Evolutionary conservation across 208 protist species (phyloP).

Genomic region (Tetramitus jugosus): DNA sequence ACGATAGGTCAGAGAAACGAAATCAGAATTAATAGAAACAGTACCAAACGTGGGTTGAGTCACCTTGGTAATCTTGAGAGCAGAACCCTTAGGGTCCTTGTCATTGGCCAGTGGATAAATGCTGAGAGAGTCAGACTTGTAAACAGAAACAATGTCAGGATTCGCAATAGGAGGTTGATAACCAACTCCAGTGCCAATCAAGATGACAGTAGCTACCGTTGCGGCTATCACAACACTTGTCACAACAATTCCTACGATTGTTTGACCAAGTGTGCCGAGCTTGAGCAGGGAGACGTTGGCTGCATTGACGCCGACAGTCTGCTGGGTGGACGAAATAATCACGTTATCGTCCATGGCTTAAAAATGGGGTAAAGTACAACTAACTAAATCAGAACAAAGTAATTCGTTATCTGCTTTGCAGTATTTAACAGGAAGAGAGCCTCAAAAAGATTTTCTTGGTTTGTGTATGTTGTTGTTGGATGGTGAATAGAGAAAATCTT

Average conservation of each 20-base stretch:
- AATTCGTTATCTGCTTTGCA: too few species aligned
- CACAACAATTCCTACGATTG: neutral
- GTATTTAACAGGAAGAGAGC: too few species aligned
- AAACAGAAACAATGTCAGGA: neutral
- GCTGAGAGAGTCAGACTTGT: neutral
- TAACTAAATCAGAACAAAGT: too few species aligned
- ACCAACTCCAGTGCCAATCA: neutral
- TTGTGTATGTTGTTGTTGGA: too few species aligned
- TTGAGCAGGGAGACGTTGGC: neutral
- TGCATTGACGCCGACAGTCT: too few species aligned
- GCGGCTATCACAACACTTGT: neutral
- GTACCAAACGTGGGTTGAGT: neutral
- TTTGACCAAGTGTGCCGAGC: neutral
- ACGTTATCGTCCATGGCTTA: too few species aligned
- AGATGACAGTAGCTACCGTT: neutral
- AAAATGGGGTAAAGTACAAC: too few species aligned
- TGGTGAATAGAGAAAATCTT: too few species aligned
- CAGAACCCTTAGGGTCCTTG: neutral
- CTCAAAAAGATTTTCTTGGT: too few species aligned
- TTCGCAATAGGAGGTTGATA: neutral
- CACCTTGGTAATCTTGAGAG: neutral
- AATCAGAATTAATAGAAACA: neutral
- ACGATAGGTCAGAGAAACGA: too few species aligned
- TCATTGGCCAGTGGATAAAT: conserved; percentile 5
- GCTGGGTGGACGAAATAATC: too few species aligned